Percentiles rank a stretch among this genome's conserved stretches.
Evolutionary conservation across 495 filamentous ascomycete genomes (phyloP).

Genomic region (Jackrogersella minutella): DNA sequence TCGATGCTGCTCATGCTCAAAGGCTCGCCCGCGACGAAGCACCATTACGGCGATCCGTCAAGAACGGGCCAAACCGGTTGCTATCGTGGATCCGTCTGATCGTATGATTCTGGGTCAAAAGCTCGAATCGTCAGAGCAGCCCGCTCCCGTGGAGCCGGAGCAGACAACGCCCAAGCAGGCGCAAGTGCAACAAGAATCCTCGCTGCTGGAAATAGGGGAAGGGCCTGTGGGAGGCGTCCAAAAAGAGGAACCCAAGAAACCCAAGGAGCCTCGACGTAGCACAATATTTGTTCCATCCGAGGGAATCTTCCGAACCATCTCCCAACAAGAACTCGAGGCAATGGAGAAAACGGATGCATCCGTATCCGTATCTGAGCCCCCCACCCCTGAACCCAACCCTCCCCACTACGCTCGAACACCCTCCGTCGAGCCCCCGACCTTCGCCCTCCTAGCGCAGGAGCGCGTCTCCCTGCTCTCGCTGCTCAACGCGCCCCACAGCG

Average conservation of each 20-base stretch:
- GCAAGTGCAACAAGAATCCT: background rate
- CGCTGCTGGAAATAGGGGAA: conserved; percentile 1
- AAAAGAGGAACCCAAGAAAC: conserved; percentile 43
- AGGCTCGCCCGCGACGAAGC: conserved; percentile 41
- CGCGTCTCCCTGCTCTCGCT: conserved; percentile 63
- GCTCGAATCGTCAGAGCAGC: conserved; percentile 2
- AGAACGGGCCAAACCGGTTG: conserved; percentile 41
- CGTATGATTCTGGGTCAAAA: conserved; percentile 52
- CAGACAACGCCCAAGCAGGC: background rate
- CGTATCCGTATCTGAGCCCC: conserved; percentile 32
- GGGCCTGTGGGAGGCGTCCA: conserved; percentile 19
- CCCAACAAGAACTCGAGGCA: conserved; percentile 52
- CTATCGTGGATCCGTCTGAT: conserved; percentile 53
- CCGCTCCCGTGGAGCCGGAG: background rate
- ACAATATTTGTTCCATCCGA: conserved; percentile 59
- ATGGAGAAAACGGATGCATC: conserved; percentile 37
- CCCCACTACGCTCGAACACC: conserved; percentile 54
- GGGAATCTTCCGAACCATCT: conserved; percentile 61
- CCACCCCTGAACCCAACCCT: conserved; percentile 32
- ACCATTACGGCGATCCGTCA: conserved; percentile 32
- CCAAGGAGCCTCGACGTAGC: conserved; percentile 45
- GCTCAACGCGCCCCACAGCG: conserved; percentile 58
- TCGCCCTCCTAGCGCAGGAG: conserved; percentile 51
- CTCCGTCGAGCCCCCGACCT: conserved; percentile 60
- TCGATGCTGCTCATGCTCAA: conserved; percentile 69